Conservation (phyloP, 2,329 filamentous ascomycete genomes). For the Penicillium sp. region DNA sequence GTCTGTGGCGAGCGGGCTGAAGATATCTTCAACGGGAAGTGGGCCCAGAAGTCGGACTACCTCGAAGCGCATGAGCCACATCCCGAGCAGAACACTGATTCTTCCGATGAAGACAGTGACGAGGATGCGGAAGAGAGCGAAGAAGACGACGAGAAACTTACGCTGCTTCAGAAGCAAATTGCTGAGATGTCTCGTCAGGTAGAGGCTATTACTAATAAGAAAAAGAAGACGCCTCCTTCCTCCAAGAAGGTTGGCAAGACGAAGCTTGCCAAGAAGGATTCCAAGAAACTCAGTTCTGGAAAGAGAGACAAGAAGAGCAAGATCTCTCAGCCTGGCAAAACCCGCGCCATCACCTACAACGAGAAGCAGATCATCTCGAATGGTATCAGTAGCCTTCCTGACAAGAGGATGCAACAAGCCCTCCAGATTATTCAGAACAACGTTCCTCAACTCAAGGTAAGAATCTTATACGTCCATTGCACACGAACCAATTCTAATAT, state of each 20-base stretch:
- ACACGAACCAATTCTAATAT: constrained; percentile 9
- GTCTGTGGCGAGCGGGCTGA: constrained; percentile 69
- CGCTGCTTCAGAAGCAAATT: constrained; percentile 67
- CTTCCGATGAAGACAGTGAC: constrained; percentile 67
- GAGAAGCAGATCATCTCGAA: constrained; percentile 92
- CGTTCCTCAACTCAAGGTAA: constrained; percentile 65
- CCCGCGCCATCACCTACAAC: constrained; percentile 66
- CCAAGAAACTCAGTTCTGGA: constrained; percentile 46
- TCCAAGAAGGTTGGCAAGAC: constrained; percentile 47
- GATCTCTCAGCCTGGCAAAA: constrained; percentile 48
- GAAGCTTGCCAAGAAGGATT: constrained; percentile 28
- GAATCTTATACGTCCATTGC: constrained; percentile 11
- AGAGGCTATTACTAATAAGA: constrained; percentile 55
- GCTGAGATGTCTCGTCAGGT: constrained; percentile 69
- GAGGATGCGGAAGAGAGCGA: constrained; percentile 68
- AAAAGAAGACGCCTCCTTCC: constrained; percentile 56
- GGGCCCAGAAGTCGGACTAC: constrained; percentile 77
- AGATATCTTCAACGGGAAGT: constrained; percentile 69
- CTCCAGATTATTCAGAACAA: constrained; percentile 89
- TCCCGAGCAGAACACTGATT: constrained; percentile 61
- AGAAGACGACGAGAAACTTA: constrained; percentile 63
- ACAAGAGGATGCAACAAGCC: constrained; percentile 72
- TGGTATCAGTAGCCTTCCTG: constrained; percentile 76
- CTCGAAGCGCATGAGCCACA: constrained; percentile 69
- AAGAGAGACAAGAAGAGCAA: constrained; percentile 51